phyloP scores from a whole-genome alignment of 345 rosid genomes.

The Isatis tinctoria region DNA sequence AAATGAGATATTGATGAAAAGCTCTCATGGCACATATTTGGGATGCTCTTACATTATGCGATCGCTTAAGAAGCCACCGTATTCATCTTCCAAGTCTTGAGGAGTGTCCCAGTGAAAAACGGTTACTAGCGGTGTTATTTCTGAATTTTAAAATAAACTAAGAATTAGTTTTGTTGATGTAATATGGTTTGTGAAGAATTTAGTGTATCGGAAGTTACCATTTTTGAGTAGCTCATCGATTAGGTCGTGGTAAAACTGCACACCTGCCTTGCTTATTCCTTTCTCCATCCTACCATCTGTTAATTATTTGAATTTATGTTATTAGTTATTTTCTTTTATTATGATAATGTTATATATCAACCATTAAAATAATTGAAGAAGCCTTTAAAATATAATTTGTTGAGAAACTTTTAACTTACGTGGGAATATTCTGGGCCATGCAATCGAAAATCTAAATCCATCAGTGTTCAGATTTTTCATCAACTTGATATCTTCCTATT shows the following conservation, averaged over 20 bases:
- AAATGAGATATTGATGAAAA: too few relatives aligned
- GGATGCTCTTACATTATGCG: constrained; percentile 28
- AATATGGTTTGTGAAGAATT: background rate
- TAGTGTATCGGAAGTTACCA: background rate
- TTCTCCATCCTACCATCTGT: constrained; percentile 36
- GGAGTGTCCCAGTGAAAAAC: constrained; percentile 39
- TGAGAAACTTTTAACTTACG: constrained; percentile 27
- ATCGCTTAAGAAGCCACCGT: constrained; percentile 35
- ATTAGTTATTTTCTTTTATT: background rate
- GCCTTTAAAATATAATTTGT: background rate
- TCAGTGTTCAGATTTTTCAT: constrained; percentile 50
- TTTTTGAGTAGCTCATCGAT: constrained; percentile 46
- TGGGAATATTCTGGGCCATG: constrained; percentile 56
- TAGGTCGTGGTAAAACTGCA: constrained; percentile 41
- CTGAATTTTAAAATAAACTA: background rate
- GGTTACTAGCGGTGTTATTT: constrained; percentile 32
- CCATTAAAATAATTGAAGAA: background rate
- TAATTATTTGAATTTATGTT: background rate
- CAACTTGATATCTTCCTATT: constrained; percentile 49
- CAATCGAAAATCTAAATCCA: constrained; percentile 51
- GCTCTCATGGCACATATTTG: too few relatives aligned
- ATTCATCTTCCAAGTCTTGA: constrained; percentile 41
- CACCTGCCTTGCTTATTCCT: constrained; percentile 44
- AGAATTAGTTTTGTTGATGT: background rate
- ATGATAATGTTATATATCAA: background rate